These are phyloP conservation scores for Colletotrichum limetticola DNA, from an alignment of 2,329 filamentous ascomycete species.

Conservation along the genomic window DNA sequence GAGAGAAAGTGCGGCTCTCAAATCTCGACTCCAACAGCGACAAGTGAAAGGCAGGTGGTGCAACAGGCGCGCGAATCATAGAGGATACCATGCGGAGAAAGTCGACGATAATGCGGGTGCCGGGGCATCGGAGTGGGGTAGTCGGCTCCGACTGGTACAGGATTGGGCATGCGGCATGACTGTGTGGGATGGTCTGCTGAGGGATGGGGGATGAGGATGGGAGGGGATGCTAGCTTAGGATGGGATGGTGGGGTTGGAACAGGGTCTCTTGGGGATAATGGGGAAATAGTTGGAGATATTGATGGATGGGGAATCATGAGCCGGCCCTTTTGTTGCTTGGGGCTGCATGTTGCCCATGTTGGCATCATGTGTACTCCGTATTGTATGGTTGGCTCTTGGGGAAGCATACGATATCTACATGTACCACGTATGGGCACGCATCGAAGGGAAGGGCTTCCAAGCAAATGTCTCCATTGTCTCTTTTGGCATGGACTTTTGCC, in stretches of 20 bases:
- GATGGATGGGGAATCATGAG: background rate
- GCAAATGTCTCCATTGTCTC: slow-evolving; percentile 4
- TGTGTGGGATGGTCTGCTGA: background rate
- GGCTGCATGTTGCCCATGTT: no score
- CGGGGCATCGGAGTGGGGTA: slow-evolving; percentile 23
- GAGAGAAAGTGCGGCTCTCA: slow-evolving; percentile 18
- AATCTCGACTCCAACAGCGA: background rate
- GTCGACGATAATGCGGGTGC: slow-evolving; percentile 21
- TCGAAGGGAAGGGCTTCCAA: background rate
- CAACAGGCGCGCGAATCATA: slow-evolving; percentile 33
- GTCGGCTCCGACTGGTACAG: slow-evolving; percentile 10
- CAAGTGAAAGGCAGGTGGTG: background rate
- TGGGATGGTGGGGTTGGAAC: background rate
- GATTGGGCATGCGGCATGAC: background rate
- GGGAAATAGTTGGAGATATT: slow-evolving; percentile 5
- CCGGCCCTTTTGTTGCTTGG: background rate
- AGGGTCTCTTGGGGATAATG: background rate
- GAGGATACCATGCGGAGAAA: slow-evolving; percentile 20
- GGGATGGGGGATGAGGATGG: background rate
- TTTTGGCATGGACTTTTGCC: background rate
- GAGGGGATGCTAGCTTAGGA: background rate
- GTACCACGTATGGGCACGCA: background rate
- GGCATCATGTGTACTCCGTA: background rate
- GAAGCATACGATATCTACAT: background rate
- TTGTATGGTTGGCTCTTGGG: background rate